Base-by-base conservation (phyloP, 1,139 yeast genomes). In the Kurtzmaniella natalensis region DNA sequence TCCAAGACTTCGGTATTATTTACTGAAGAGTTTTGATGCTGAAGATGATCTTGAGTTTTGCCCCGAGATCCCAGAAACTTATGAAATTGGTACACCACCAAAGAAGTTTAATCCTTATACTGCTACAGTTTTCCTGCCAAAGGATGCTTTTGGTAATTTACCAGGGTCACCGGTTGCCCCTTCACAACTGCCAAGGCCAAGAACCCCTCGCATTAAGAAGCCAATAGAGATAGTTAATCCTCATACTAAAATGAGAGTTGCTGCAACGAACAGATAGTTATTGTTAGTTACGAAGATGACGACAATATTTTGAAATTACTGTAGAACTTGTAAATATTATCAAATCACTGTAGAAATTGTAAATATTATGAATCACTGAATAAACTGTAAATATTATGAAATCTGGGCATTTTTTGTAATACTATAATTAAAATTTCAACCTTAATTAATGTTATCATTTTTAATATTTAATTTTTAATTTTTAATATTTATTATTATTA, bases 201-300 rank as follows among this genome's bases (percentile, higher is more conserved):
- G 61, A 36, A 75, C 84, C 4, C 82, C 82, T 20, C 62, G 84
- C 44, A 68, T 71, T 25, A 76, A 72, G 52, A 77, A 78, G 46
- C 77, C 81, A 5, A 59, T 85, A 50, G 92, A 83, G 51, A 84
- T 84, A 45, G 80, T 85, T 41, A 81, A 84, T 53, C 94, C 94
- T 7, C 76, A 73, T 35, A 83, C 94, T 4, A 87, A 87, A 32
- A 55, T 79, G 62, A 70, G 81, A 49, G 76, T 82, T 20, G 69
- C 69, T 4, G 76, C 84, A 17, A 81, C 85, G 15, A 26, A n/a
- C 21, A 34, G 30, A 23, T 34, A 29, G 25, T 29, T 22, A 14
- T 26, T 26, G 19, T 28, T n/a, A 18, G 25, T 29, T 29, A 29
- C 21, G 32, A 29, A 22, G 32, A 29, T 23, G 32, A 29, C 15